Evolutionary conservation across 1,284 basidiomycete species (phyloP), one percentile per base, ranked within the genome.

Genomic region (Rhodotorula sp.): DNA sequence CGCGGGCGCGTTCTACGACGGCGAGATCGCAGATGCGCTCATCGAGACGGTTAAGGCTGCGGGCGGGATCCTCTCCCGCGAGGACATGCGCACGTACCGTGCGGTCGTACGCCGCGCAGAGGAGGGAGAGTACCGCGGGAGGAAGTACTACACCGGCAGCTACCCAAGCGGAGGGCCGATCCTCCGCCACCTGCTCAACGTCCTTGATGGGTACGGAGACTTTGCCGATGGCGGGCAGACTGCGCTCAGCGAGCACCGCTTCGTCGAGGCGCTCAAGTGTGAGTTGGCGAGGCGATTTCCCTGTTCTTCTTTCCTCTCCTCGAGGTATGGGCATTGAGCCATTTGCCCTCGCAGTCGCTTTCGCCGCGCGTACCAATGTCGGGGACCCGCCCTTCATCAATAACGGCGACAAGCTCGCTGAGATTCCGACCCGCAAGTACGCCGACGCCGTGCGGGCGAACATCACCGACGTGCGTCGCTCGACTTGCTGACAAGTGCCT

Each of bases 81-180:
- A 84, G 63, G 93, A 96, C 81, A 81, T 96, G 41, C 84, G 84
- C 64, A 83, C 83, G 27, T 99, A 95, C 82, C 80, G 83, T 41
- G 88, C 91, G 36, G 86, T 87, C 63, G 87, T 92, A n/a, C 83
- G 86, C 67, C 88, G 84, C 46, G 91, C 96, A 9, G 83, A 97
- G 54, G 80, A 88, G 78, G 90, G 91, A 9, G 87, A 85, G 0
- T 98, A 92, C 82, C 85, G 85, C 37, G 88, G 88, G 56, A 87
- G 88, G 77, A 91, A 87, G 70, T 85, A 98, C 36, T 97, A 92
- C 82, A 94, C 92, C 0, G 87, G 90, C 0, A 87, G 88, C 78
- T 89, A 91, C 19, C 95, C 94, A 12, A 89, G 90, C 8, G 91
- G 88, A 39, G 93, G 92, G 29, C 88, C 90, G 78, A 90, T 90